These are phyloP conservation scores for Trichoderma asperelloides DNA, from an alignment of 495 filamentous ascomycete genomes.

Conservation along the genomic window DNA sequence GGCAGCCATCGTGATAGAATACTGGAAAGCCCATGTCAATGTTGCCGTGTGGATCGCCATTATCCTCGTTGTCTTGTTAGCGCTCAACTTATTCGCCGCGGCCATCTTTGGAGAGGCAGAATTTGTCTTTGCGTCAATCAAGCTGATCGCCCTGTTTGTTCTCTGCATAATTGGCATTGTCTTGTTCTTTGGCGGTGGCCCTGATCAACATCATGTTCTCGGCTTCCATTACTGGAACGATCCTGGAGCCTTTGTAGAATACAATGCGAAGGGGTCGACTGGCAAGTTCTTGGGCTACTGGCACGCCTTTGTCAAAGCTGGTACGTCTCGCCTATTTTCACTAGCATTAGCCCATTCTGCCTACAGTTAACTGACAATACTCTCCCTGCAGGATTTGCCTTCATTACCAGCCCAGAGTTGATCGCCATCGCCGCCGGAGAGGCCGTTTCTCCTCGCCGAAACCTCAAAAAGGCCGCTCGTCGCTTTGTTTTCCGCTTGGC, in stretches of 20 bases:
- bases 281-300: conserved; percentile 42
- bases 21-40: conserved; percentile 43
- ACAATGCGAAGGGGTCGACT: conserved; percentile 39
- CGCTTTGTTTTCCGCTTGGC: conserved; percentile 64
- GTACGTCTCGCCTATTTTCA: background rate
- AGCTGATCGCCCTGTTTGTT: conserved; percentile 60
- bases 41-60: conserved; percentile 53
- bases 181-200: conserved; percentile 57
- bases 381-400: conserved; percentile 32
- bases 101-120: conserved; percentile 53
- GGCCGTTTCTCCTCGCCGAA: conserved; percentile 66
- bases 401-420: conserved; percentile 41
- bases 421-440: conserved; percentile 64
- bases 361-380: background rate
- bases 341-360: background rate
- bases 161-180: conserved; percentile 67
- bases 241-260: conserved; percentile 61
- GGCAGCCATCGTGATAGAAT: conserved; percentile 44
- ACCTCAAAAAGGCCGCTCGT: conserved; percentile 61
- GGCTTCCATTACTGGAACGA: conserved; percentile 65
- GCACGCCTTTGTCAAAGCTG: conserved; percentile 34
- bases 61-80: conserved; percentile 33
- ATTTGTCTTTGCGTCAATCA: conserved; percentile 57
- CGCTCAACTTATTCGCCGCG: conserved; percentile 41
- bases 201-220: conserved; percentile 37